Evolutionary conservation across 1,284 basidiomycete genomes (phyloP).

Genomic region (Tilletia walkeri): DNA sequence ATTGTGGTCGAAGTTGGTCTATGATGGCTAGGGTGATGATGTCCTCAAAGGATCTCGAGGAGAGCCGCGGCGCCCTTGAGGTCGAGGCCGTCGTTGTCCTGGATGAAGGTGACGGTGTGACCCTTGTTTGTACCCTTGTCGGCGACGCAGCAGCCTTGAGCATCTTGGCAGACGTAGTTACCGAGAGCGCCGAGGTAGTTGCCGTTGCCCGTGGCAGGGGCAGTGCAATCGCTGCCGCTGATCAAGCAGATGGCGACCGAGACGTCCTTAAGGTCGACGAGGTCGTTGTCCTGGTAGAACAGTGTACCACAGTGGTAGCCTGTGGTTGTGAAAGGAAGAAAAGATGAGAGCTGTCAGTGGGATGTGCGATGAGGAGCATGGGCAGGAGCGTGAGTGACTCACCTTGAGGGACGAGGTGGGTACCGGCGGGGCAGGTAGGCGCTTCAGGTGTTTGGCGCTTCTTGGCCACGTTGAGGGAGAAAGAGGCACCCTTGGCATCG

Average conservation of each 20-base stretch:
- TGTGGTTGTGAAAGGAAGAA: neutral
- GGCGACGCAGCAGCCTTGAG: constrained; percentile 9
- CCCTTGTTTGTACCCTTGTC: constrained; percentile 10
- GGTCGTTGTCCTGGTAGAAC: constrained; percentile 13
- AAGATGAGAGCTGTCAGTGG: neutral
- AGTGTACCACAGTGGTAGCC: neutral
- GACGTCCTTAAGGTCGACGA: constrained; percentile 11
- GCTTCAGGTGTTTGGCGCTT: neutral
- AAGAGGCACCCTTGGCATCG: neutral
- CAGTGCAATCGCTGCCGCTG: neutral
- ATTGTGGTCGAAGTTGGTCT: too few relatives aligned
- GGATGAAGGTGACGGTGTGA: constrained; percentile 10
- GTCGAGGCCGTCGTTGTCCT: constrained; percentile 4
- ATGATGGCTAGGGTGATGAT: too few relatives aligned
- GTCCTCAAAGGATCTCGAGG: too few relatives aligned
- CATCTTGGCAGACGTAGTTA: constrained; percentile 14
- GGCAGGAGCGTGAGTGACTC: neutral
- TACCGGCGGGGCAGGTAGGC: constrained; percentile 3
- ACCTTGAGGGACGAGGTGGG: constrained; percentile 14
- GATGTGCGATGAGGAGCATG: neutral
- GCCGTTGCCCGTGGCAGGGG: neutral
- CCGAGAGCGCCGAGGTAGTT: constrained; percentile 16
- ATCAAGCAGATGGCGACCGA: neutral
- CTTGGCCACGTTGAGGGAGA: neutral
- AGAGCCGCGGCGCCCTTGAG: too few relatives aligned